These are phyloP conservation scores for Penicillium psychrofluorescens DNA, from an alignment of 495 filamentous ascomycete species.

Conservation along the genomic window DNA sequence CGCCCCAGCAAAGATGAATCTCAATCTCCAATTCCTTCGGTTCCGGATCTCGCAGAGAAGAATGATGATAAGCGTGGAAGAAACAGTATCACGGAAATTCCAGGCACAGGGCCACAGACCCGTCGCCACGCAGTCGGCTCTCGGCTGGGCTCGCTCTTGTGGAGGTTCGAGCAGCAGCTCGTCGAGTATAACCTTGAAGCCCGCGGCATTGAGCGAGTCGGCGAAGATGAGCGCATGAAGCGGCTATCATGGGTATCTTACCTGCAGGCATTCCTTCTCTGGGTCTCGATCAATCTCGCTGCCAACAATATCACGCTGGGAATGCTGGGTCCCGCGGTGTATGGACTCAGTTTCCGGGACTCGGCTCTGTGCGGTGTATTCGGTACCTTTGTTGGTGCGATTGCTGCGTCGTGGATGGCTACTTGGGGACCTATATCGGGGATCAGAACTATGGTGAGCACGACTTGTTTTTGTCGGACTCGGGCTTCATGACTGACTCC, in stretches of 20 bases:
- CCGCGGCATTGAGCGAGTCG: constrained; percentile 67
- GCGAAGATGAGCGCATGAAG: constrained; percentile 50
- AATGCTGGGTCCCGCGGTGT: constrained; percentile 65
- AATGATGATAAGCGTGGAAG: too few relatives aligned
- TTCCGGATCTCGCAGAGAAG: background rate
- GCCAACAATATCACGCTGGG: constrained; percentile 72
- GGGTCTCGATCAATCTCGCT: constrained; percentile 70
- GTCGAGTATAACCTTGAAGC: constrained; percentile 56
- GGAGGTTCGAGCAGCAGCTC: constrained; percentile 34
- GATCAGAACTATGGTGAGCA: constrained; percentile 57
- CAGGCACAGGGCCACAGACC: background rate
- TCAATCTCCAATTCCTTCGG: constrained; percentile 2
- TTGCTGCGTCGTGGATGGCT: constrained; percentile 60
- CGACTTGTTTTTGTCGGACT: background rate
- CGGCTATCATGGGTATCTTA: constrained; percentile 48
- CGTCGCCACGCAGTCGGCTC: constrained; percentile 15
- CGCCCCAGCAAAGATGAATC: constrained; percentile 14
- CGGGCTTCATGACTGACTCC: background rate
- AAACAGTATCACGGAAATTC: background rate
- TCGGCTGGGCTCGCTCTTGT: constrained; percentile 26
- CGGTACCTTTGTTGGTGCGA: constrained; percentile 51
- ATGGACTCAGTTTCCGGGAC: constrained; percentile 60
- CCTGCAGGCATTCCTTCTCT: constrained; percentile 58
- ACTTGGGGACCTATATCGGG: constrained; percentile 66
- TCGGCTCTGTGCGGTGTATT: constrained; percentile 59